Evolutionary conservation across 169 alveolate species (phyloP).

Genomic region (Plasmodium falciparum): DNA sequence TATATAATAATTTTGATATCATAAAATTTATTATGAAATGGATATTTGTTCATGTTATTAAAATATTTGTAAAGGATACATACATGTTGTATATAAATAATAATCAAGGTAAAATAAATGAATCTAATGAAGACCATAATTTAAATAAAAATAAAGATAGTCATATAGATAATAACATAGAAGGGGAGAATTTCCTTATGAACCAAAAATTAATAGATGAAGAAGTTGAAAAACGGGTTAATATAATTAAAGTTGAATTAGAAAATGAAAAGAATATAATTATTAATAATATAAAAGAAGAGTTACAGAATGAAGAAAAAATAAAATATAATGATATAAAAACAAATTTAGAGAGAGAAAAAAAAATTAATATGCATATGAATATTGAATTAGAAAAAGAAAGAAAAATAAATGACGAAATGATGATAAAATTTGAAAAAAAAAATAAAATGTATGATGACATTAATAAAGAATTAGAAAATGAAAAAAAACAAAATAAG

Average conservation of each 20-base stretch:
- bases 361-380: not conserved
- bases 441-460: conserved; percentile 23
- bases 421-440: conserved; percentile 27
- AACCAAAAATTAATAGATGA: conserved; percentile 2
- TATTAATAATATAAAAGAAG: not conserved
- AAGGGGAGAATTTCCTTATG: not conserved
- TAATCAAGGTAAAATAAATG: too few species aligned
- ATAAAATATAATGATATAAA: not conserved
- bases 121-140: too few species aligned
- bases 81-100: too few species aligned
- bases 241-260: not conserved
- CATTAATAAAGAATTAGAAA: conserved; percentile 14
- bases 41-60: too few species aligned
- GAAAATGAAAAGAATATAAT: conserved; percentile 15
- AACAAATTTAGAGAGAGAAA: conserved; percentile 5
- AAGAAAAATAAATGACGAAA: not conserved
- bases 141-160: too few species aligned
- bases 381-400: not conserved
- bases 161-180: too few species aligned
- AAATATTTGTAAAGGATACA: too few species aligned
- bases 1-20: too few species aligned
- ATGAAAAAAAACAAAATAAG: conserved; percentile 15
- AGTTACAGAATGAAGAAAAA: conserved; percentile 23
- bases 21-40: too few species aligned
- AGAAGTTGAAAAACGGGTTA: not conserved